Conservation (phyloP, 1,284 basidiomycete genomes). For the Melampsora occidentalis region DNA sequence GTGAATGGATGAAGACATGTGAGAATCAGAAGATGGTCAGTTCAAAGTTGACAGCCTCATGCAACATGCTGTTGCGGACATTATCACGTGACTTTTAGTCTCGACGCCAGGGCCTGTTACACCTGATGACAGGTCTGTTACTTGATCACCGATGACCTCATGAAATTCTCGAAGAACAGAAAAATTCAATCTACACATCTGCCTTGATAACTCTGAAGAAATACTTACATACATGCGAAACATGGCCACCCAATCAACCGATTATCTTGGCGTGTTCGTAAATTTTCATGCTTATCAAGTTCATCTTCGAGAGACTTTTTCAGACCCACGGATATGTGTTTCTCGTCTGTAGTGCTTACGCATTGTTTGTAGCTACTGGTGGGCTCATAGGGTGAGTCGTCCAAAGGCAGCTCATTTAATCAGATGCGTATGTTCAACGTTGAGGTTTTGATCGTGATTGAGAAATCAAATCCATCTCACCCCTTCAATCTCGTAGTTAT, state of each 20-base stretch:
- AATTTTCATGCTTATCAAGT: background rate
- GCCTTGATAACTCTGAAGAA: no score
- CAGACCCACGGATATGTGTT: background rate
- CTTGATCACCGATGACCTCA: no score
- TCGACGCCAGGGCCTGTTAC: no score
- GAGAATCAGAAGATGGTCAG: no score
- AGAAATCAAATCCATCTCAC: background rate
- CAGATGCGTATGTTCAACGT: background rate
- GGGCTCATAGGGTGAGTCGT: constrained; percentile 30
- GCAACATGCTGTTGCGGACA: no score
- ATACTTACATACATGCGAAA: background rate
- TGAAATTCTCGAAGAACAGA: no score
- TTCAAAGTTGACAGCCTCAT: no score
- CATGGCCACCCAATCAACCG: background rate
- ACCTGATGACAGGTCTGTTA: no score
- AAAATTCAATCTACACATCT: no score
- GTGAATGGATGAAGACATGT: no score
- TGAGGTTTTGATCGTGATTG: background rate
- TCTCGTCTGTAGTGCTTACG: constrained; percentile 17
- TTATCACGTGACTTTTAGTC: no score
- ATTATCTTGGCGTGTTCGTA: constrained; percentile 1
- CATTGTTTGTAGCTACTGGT: constrained; percentile 26
- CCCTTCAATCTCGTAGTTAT: background rate
- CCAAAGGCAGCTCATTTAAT: background rate
- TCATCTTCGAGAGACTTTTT: background rate